These are phyloP conservation scores for Aureobasidium sp. DNA, from an alignment of 2,329 filamentous ascomycete genomes.

Conservation along the genomic window DNA sequence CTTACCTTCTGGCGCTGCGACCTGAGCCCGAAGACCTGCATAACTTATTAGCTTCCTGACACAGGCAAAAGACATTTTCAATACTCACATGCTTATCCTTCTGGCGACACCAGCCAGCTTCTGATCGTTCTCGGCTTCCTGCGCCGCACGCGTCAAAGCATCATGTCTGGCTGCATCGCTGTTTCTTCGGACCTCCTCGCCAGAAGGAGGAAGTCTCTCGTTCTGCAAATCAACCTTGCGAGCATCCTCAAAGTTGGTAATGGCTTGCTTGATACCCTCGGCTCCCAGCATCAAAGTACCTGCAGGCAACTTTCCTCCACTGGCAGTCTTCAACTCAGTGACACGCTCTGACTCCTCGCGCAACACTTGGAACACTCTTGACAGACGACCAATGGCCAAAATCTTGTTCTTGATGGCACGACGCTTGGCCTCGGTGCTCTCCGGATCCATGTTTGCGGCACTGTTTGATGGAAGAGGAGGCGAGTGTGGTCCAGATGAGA, in stretches of 20 bases:
- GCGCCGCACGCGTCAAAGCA: slow-evolving; percentile 76
- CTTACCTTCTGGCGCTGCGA: slow-evolving; percentile 25
- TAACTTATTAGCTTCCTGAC: slow-evolving; percentile 17
- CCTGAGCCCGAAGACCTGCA: slow-evolving; percentile 37
- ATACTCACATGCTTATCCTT: slow-evolving; percentile 87
- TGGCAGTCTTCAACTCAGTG: slow-evolving; percentile 94
- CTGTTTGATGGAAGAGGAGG: slow-evolving; percentile 53
- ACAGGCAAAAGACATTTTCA: neutral
- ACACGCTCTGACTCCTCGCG: slow-evolving; percentile 96
- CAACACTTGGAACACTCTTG: slow-evolving; percentile 95
- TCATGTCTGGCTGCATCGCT: slow-evolving; percentile 73
- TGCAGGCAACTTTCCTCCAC: slow-evolving; percentile 83
- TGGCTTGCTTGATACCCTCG: slow-evolving; percentile 97
- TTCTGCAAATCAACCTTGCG: slow-evolving; percentile 74
- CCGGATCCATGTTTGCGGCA: slow-evolving; percentile 55
- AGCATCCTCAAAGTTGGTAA: slow-evolving; percentile 93
- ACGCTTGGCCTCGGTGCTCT: slow-evolving; percentile 88
- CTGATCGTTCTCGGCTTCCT: slow-evolving; percentile 87
- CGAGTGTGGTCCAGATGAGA: slow-evolving; percentile 61
- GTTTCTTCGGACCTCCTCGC: slow-evolving; percentile 82
- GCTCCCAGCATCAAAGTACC: slow-evolving; percentile 97
- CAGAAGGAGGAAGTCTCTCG: slow-evolving; percentile 83
- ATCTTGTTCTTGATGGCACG: slow-evolving; percentile 99
- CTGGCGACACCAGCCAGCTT: slow-evolving; percentile 80
- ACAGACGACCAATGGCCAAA: slow-evolving; percentile 89